phyloP scores from a whole-genome alignment of 2,329 filamentous ascomycete species.

The Magnaporthiopsis rhizophila region DNA sequence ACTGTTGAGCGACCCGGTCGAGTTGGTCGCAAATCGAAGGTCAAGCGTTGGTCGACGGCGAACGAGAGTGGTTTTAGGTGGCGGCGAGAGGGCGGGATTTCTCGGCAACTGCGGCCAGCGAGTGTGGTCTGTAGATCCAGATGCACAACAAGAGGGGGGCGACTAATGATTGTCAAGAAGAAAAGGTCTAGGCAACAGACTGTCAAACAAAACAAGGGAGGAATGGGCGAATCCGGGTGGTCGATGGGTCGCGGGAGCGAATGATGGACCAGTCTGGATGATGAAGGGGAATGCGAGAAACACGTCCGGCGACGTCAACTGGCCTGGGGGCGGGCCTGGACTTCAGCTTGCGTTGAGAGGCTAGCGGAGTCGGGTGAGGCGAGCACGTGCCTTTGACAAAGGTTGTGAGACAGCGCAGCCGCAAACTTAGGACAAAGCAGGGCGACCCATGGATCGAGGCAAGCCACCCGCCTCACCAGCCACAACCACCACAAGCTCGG shows the following conservation, averaged over 20 bases:
- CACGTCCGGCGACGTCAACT: background rate
- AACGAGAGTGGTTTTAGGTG: background rate
- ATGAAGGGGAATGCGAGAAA: background rate
- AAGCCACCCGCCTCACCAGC: background rate
- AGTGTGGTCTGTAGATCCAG: background rate
- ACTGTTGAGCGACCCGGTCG: no score
- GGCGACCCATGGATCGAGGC: background rate
- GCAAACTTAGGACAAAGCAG: no score
- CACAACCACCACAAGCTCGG: background rate
- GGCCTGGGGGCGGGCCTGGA: no score
- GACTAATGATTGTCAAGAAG: background rate
- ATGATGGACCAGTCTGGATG: background rate
- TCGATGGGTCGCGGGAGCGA: background rate
- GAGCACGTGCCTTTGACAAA: background rate
- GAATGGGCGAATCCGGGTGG: background rate
- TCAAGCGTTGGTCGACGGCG: background rate
- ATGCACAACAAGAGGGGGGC: background rate
- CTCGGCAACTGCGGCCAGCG: background rate
- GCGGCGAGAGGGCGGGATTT: background rate
- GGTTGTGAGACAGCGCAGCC: no score
- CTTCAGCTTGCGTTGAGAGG: background rate
- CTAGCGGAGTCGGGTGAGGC: background rate
- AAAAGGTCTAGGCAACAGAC: background rate
- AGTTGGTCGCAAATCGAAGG: conserved; percentile 11
- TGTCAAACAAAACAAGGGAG: background rate